Conservation (phyloP, 352 stramenopile species). For the Phytophthora constricta region DNA sequence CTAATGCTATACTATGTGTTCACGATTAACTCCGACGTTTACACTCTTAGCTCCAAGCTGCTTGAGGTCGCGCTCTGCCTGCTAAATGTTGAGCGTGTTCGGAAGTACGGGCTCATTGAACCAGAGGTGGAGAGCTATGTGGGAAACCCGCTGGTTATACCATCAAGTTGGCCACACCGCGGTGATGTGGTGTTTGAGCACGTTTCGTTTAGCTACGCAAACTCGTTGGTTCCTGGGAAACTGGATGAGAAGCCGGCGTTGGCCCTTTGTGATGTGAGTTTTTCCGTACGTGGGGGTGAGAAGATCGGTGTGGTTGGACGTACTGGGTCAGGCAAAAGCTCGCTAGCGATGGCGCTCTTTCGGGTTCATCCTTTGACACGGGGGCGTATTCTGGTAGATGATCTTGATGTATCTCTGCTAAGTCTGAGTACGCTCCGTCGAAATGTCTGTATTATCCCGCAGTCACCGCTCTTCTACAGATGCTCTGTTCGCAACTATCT, state of each 20-base stretch:
- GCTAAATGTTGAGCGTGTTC: slow-evolving; percentile 51
- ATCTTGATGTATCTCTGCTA: slow-evolving; percentile 71
- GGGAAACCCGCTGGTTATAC: slow-evolving; percentile 25
- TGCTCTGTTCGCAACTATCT: slow-evolving; percentile 93
- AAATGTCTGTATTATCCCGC: slow-evolving; percentile 79
- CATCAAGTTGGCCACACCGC: slow-evolving; percentile 33
- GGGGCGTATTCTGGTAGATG: slow-evolving; percentile 90
- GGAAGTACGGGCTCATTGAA: slow-evolving; percentile 48
- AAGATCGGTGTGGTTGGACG: slow-evolving; percentile 69
- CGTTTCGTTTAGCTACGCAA: slow-evolving; percentile 42
- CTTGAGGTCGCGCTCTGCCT: slow-evolving; percentile 35
- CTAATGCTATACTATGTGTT: slow-evolving; percentile 56
- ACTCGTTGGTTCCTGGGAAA: slow-evolving; percentile 5
- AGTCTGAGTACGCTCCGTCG: slow-evolving; percentile 49
- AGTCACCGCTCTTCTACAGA: slow-evolving; percentile 94
- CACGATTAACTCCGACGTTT: slow-evolving; percentile 52
- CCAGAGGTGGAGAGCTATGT: slow-evolving; percentile 32
- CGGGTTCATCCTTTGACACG: slow-evolving; percentile 42
- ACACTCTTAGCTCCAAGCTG: slow-evolving; percentile 37
- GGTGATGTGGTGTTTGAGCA: slow-evolving; percentile 44
- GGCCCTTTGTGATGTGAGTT: slow-evolving; percentile 56
- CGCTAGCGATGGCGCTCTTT: slow-evolving; percentile 63
- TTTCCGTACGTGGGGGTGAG: slow-evolving; percentile 50
- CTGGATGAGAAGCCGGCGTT: slow-evolving; percentile 28
- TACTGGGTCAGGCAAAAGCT: slow-evolving; percentile 70